Base-by-base conservation (phyloP, 148 eudicot genomes). In the Chenopodium berlandieri region DNA sequence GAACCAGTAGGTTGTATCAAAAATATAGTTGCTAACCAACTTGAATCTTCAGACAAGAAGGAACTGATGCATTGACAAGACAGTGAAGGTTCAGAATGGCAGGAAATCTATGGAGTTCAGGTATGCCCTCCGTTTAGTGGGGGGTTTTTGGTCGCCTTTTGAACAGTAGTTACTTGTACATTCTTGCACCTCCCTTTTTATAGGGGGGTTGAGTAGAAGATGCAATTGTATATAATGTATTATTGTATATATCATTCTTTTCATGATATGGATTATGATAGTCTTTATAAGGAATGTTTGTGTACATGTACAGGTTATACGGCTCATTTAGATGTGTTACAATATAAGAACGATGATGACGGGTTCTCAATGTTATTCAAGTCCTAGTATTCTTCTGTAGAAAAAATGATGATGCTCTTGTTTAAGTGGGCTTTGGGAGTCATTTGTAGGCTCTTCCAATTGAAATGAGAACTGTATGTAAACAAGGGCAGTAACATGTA, bases 211-310 rank as follows among this genome's bases (percentile, higher is more conserved):
- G 22, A 20, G 17, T 58, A 30, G 62, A 44, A 80, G 8, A 34
- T 44, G 77, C 54, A 81, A 75, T 64, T 81, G 83, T 81, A 81
- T 73, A 80, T 73, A 73, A 27, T 25, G 22, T 44, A 37, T 19
- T 9, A 2, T 50, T 50, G 14, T 48, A 68, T 69, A 69, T 68
- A 68, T 69, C 65, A 79, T 79, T 79, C 75, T 58, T 69, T 79
- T 40, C 17, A 40, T 69, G 60, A 37, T 50, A 63, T 69, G 66
- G 32, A 69, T 16, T n/a, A 44, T 79, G 65, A 11, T 66, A 34
- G 60, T 10, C 5, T 7, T 78, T 23, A 37, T 75, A 56, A 74
- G 32, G 66, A 56, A 12, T 32, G 37, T 7, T 16, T 31, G 65
- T 75, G 66, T 75, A 32, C 19, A 56, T 54, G 58, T 56, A 16